phyloP scores from a whole-genome alignment of 441 rosid genomes.

The Biscutella auriculata region DNA sequence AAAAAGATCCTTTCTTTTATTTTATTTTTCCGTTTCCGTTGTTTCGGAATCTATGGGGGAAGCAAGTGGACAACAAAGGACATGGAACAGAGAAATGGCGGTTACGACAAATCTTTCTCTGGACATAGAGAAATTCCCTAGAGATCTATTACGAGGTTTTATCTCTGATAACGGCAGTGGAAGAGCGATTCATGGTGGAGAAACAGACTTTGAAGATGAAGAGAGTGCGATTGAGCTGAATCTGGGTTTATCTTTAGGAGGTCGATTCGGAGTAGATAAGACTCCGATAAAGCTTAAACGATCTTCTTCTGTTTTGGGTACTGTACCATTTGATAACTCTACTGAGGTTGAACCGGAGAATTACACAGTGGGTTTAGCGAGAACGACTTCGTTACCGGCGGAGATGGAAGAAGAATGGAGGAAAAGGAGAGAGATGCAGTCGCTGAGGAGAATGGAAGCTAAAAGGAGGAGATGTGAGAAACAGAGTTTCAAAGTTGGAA shows the following conservation, averaged over 20 bases:
- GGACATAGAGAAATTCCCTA: constrained; percentile 48
- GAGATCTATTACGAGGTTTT: constrained; percentile 64
- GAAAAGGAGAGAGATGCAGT: constrained; percentile 87
- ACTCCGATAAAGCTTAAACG: constrained; percentile 38
- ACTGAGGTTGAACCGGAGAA: constrained; percentile 22
- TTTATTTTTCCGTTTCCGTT: neutral
- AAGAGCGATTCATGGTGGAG: constrained; percentile 9
- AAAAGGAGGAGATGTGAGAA: constrained; percentile 74
- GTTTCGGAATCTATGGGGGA: constrained; percentile 31
- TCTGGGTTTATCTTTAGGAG: constrained; percentile 80
- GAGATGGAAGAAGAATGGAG: constrained; percentile 92
- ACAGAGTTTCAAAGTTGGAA: constrained; percentile 37
- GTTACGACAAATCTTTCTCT: constrained; percentile 35
- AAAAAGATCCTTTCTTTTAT: neutral
- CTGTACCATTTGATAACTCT: constrained; percentile 30
- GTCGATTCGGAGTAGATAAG: constrained; percentile 83
- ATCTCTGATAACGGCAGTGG: constrained; percentile 19
- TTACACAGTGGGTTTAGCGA: constrained; percentile 34
- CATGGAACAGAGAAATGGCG: constrained; percentile 34
- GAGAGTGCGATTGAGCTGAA: constrained; percentile 56
- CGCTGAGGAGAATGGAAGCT: constrained; percentile 74
- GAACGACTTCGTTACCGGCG: constrained; percentile 73
- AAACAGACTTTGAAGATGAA: constrained; percentile 30
- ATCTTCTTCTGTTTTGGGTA: constrained; percentile 65
- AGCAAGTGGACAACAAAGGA: constrained; percentile 29